These are phyloP conservation scores for Mrakia hoshinonis DNA, from an alignment of 768 basidiomycete genomes.

Conservation along the genomic window DNA sequence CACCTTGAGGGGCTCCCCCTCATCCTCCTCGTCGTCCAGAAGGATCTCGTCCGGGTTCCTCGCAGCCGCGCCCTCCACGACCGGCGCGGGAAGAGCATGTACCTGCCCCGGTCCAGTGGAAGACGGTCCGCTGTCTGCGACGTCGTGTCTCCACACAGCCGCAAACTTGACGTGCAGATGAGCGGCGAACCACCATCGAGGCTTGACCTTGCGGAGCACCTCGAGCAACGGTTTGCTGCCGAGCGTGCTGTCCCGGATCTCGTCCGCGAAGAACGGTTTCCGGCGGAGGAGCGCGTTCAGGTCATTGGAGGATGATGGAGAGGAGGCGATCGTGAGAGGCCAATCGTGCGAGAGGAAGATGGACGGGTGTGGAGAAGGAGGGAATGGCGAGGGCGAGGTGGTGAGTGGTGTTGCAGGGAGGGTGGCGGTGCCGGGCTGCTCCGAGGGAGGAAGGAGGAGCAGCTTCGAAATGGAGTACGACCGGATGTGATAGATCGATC, in stretches of 20 bases:
- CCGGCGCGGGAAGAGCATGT: conserved; percentile 28
- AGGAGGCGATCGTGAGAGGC: conserved; percentile 72
- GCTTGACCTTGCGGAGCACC: conserved; percentile 61
- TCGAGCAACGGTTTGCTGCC: conserved; percentile 82
- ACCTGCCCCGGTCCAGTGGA: not conserved
- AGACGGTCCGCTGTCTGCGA: not conserved
- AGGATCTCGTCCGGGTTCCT: conserved; percentile 13
- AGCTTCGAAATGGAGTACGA: conserved; percentile 73
- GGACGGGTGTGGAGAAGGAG: conserved; percentile 11
- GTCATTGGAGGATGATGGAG: conserved; percentile 52
- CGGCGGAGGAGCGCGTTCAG: conserved; percentile 54
- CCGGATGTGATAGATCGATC: conserved; percentile 84
- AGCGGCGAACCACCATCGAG: conserved; percentile 84
- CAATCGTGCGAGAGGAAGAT: conserved; percentile 96
- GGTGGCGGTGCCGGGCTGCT: not conserved
- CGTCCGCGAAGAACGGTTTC: conserved; percentile 68
- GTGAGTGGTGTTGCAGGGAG: not conserved
- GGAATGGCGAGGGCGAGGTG: conserved; percentile 18
- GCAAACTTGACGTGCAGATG: conserved; percentile 84
- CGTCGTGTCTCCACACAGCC: conserved; percentile 45
- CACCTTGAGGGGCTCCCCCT: conserved; percentile 10
- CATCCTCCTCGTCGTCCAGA: conserved; percentile 32
- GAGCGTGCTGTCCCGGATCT: conserved; percentile 59
- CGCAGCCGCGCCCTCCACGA: not conserved
- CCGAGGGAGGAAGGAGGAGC: conserved; percentile 23